Conservation (phyloP, 352 stramenopile genomes). For the Globisporangium sylvaticum region DNA sequence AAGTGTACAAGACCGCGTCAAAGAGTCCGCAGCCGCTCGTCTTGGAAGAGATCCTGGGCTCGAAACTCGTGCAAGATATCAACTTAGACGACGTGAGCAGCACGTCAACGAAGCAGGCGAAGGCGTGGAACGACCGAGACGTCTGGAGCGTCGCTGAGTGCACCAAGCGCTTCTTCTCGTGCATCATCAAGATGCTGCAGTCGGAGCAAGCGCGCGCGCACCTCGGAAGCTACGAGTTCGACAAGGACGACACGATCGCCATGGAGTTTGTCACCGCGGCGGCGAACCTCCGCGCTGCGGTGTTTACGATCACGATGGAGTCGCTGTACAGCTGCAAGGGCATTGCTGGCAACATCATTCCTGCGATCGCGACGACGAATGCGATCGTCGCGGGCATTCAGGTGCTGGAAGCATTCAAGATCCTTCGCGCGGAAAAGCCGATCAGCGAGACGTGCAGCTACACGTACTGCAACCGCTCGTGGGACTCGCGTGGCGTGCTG, state of each 20-base stretch:
- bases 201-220: conserved; percentile 48
- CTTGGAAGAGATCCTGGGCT: conserved; percentile 51
- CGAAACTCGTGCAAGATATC: conserved; percentile 37
- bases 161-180: conserved; percentile 80
- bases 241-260: conserved; percentile 96
- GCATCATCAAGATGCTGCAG: conserved; percentile 58
- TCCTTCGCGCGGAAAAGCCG: conserved; percentile 57
- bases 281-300: conserved; percentile 93
- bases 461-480: conserved; percentile 92
- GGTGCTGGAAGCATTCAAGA: conserved; percentile 82
- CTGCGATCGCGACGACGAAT: conserved; percentile 99
- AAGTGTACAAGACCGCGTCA: conserved; percentile 94
- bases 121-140: conserved; percentile 69
- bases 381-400: conserved; percentile 97
- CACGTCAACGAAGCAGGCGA: conserved; percentile 22
- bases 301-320: conserved; percentile 81
- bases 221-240: conserved; percentile 89
- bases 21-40: conserved; percentile 85
- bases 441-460: conserved; percentile 87
- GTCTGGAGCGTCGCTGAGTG: conserved; percentile 90
- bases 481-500: conserved; percentile 90
- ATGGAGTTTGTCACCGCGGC: conserved; percentile 98
- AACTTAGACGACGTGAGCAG: conserved; percentile 19
- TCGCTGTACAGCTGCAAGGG: conserved; percentile 94
- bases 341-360: conserved; percentile 99